Conservation (phyloP, 768 basidiomycete genomes). For the Lactifluus volemus region DNA sequence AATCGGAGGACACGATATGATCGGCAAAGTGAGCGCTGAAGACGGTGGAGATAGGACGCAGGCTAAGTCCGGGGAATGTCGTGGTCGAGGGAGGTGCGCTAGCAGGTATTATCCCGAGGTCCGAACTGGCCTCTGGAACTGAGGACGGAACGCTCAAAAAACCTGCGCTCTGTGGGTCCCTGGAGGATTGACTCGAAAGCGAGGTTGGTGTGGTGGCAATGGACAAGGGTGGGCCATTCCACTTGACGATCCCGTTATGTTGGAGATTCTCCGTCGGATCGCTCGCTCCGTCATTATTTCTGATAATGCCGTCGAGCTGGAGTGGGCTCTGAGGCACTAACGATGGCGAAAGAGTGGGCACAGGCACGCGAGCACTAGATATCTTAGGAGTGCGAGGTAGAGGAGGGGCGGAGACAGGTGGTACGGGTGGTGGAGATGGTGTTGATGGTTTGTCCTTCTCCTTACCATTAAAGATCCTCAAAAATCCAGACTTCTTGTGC, state of each 20-base stretch:
- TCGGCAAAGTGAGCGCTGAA: conserved; percentile 64
- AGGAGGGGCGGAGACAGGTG: conserved; percentile 24
- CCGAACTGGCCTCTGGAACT: conserved; percentile 17
- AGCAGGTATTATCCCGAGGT: conserved; percentile 25
- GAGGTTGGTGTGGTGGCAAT: conserved; percentile 4
- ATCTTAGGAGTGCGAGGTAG: conserved; percentile 19
- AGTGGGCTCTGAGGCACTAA: conserved; percentile 9
- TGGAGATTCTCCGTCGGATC: background rate
- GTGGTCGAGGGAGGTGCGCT: conserved; percentile 59
- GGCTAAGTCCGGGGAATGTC: conserved; percentile 56
- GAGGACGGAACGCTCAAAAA: background rate
- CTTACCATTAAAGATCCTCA: conserved; percentile 64
- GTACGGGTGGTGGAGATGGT: conserved; percentile 50
- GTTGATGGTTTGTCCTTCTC: conserved; percentile 35
- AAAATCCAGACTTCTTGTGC: conserved; percentile 76
- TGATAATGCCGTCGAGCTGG: conserved; percentile 4
- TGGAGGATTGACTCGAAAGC: background rate
- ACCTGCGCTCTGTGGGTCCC: background rate
- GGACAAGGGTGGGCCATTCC: conserved; percentile 1
- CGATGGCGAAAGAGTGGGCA: conserved; percentile 15
- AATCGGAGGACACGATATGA: conserved; percentile 26
- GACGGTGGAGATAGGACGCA: conserved; percentile 68
- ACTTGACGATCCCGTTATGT: background rate
- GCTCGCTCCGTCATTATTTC: background rate
- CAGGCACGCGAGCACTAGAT: conserved; percentile 20